Evolutionary conservation across 495 filamentous ascomycete species (phyloP), one percentile per base, ranked within the genome.

Genomic region (Pyrenula massariospora): DNA sequence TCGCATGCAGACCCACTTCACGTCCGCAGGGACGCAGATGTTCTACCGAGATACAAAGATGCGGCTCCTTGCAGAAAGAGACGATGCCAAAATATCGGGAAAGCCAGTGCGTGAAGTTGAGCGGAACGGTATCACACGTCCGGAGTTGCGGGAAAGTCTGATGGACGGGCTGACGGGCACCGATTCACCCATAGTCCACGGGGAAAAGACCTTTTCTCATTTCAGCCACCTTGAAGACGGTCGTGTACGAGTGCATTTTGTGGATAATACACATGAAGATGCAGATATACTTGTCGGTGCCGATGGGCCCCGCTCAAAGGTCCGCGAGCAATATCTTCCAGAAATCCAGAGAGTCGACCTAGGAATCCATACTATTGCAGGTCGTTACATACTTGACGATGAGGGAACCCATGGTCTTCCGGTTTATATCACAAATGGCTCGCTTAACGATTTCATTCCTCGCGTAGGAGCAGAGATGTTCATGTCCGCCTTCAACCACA

Each of bases 211-310:
- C 15, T 65, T 76, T 25, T 52, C 55, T 1, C 57, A 58, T 19
- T 80, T 73, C 53, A 63, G 67, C 11, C 47, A 65, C 23, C 47
- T 60, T 23, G 59, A 64, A 2, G 65, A 60, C 2, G 58, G 58
- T 15, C n/a, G 66, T 75, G 31, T 5, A 65, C 57, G 8, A 42
- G 71, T 67, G 8, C 59, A 55, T 42, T 79, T 77, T 53, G 42
- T 58, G 11, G 71, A 77, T 56, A 71, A 71, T n/a, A 67, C 66
- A 12, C 56, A 47, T 2, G 68, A 60, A 22, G 31, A 65, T 1
- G 76, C 73, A 10, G 57, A 58, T 15, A 48, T 79, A 1, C 61
- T 79, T n/a, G 65, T 79, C 12, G 76, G 76, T 21, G 75, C 75
- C 23, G 75, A 79, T 55, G 76, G 76, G 10, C 54, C 69, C 8